Base-by-base conservation (phyloP, 768 basidiomycete species). In the Amanita molliuscula region DNA sequence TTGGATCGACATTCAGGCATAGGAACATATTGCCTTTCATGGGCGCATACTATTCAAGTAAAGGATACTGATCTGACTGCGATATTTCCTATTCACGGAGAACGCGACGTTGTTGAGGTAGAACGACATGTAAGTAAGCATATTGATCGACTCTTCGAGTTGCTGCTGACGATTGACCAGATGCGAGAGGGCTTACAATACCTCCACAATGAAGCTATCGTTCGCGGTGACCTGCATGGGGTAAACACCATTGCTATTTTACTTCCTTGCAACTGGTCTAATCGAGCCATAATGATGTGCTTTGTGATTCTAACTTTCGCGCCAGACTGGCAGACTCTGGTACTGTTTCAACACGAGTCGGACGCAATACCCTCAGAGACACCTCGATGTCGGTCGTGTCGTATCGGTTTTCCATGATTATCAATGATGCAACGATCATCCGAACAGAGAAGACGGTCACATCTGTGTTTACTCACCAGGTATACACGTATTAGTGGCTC, bases 291-390 rank as follows among this genome's bases (percentile, higher is more conserved):
- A 28, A 23, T 15, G 38, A 48, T 23, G 21, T 48, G 6, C 35
- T 48, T 15, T 21, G 38, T n/a, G 47, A 48, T 23, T 21, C 20
- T 23, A 34, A 38, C 26, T 36, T 48, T n/a, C 34, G 21, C 4
- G 47, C 25, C 13, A 48, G 23, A 25, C 36, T 48, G 15, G n/a
- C 25, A 3, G 47, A 48, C 23, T 48, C 38, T 38, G 47, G 47
- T n/a, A 29, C 11, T 25, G 36, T 34, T 35, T 13, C 34, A 10
- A 7, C 47, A 37, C 3, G n/a, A n/a, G n/a, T 13, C 20, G 20
- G 47, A 48, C 9, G 36, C 35, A 6, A 26, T 13, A 3, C 18
- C 23, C 2, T 34, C 36, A 2, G 18, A 18, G 18, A n/a, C n/a
- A n/a, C 38, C 10, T 15, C 10, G 7, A 6, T 10, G 1, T 21